Percentiles rank a stretch among this genome's conserved stretches.
phyloP scores from a whole-genome alignment of 192 early-diverging fungal species.

The Oehlia diaphana region DNA sequence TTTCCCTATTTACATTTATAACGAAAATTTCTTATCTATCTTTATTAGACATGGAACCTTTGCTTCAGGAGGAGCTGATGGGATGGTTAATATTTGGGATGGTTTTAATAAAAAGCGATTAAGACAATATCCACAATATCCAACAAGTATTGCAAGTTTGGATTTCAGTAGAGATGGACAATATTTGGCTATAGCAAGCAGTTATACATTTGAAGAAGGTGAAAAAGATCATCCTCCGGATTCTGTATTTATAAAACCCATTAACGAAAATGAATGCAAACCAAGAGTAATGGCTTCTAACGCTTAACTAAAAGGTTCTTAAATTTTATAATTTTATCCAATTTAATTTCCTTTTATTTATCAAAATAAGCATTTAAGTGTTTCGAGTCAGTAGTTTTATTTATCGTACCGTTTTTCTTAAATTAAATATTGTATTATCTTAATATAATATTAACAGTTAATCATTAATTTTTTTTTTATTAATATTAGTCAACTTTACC shows the following conservation, averaged over 20 bases:
- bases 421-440: too few species aligned
- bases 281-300: background rate
- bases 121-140: constrained; percentile 78
- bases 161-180: constrained; percentile 80
- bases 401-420: too few species aligned
- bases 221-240: constrained; percentile 85
- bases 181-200: constrained; percentile 81
- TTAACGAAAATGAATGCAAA: constrained; percentile 62
- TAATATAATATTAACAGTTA: too few species aligned
- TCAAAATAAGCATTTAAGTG: too few species aligned
- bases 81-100: constrained; percentile 91
- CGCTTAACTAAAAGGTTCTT: constrained; percentile 8
- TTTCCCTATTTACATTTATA: background rate
- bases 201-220: constrained; percentile 95
- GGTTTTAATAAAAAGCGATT: constrained; percentile 86
- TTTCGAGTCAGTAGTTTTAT: too few species aligned
- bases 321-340: background rate
- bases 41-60: constrained; percentile 80
- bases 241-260: constrained; percentile 73
- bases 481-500: too few species aligned
- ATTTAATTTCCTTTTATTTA: background rate
- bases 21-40: background rate
- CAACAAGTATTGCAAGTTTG: constrained; percentile 78
- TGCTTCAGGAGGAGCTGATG: constrained; percentile 94
- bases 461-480: too few species aligned